phyloP scores from a whole-genome alignment of 2,329 filamentous ascomycete genomes.

The Fusarium virguliforme region DNA sequence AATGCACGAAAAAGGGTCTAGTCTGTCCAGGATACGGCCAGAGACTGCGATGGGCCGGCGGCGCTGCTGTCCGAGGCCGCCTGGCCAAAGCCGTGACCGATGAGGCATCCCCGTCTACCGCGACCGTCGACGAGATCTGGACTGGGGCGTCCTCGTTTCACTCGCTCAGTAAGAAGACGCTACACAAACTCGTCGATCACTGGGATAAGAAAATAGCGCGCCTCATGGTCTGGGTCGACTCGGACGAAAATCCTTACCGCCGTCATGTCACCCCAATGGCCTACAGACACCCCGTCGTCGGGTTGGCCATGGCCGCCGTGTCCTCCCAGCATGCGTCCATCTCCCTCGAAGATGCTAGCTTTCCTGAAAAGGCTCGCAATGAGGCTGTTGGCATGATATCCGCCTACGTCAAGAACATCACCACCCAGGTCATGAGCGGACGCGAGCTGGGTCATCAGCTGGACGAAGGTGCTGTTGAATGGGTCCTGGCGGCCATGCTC shows the following conservation, averaged over 20 bases:
- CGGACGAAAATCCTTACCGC: slow-evolving; percentile 52
- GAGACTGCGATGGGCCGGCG: slow-evolving; percentile 51
- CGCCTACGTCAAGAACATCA: slow-evolving; percentile 36
- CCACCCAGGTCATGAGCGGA: slow-evolving; percentile 21
- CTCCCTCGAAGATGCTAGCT: slow-evolving; percentile 42
- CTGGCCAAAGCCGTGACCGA: background rate
- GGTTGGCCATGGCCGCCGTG: slow-evolving; percentile 52
- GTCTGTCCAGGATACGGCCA: slow-evolving; percentile 50
- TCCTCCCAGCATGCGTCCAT: slow-evolving; percentile 51
- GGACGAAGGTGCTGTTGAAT: slow-evolving; percentile 32
- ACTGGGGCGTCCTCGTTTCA: slow-evolving; percentile 41
- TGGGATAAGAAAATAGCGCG: slow-evolving; percentile 52
- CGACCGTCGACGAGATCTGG: slow-evolving; percentile 22
- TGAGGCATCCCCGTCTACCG: background rate
- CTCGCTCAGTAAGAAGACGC: slow-evolving; percentile 26
- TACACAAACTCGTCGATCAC: slow-evolving; percentile 47
- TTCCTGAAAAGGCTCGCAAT: slow-evolving; percentile 51
- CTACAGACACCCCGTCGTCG: slow-evolving; percentile 49
- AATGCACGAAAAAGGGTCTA: slow-evolving; percentile 52
- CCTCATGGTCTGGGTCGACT: slow-evolving; percentile 55
- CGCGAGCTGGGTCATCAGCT: slow-evolving; percentile 20
- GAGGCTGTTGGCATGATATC: slow-evolving; percentile 50
- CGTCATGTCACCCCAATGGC: slow-evolving; percentile 49
- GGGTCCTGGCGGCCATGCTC: slow-evolving; percentile 53
- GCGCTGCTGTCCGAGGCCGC: slow-evolving; percentile 51